Conservation (phyloP, 1,284 basidiomycete genomes). For the Ceratobasidium sp. region DNA sequence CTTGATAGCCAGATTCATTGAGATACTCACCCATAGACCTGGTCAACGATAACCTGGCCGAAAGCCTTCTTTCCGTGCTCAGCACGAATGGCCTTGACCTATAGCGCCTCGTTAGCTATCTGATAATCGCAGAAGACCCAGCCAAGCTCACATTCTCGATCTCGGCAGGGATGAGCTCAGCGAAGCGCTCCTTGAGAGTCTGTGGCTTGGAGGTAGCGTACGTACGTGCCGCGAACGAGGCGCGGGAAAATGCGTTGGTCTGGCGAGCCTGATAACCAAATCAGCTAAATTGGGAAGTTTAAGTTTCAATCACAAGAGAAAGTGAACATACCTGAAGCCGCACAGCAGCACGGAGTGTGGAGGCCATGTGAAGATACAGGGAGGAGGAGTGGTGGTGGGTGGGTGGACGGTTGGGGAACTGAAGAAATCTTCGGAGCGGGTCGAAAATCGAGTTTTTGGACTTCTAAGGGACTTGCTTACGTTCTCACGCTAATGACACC, state of each 20-base stretch:
- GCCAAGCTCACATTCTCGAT: slow-evolving; percentile 73
- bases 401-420: slow-evolving; percentile 5
- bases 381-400: slow-evolving; percentile 29
- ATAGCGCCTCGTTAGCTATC: slow-evolving; percentile 17
- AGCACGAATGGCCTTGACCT: slow-evolving; percentile 86
- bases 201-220: slow-evolving; percentile 71
- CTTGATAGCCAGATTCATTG: slow-evolving; percentile 1
- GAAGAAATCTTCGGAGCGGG: slow-evolving; percentile 25
- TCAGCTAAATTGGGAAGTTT: neutral
- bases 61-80: slow-evolving; percentile 91
- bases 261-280: slow-evolving; percentile 24
- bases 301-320: neutral
- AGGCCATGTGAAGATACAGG: slow-evolving; percentile 37
- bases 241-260: slow-evolving; percentile 36
- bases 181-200: slow-evolving; percentile 88
- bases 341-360: slow-evolving; percentile 47
- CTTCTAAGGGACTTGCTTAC: slow-evolving; percentile 54
- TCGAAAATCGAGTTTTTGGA: slow-evolving; percentile 34
- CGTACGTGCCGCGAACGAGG: slow-evolving; percentile 51
- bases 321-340: slow-evolving; percentile 44
- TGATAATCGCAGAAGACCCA: neutral
- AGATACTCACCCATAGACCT: slow-evolving; percentile 78
- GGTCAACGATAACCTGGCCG: slow-evolving; percentile 89
- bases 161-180: slow-evolving; percentile 90
- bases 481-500: slow-evolving; percentile 48